A percentile compares a stretch with the other conserved stretches of the same genome.
Evolutionary conservation across 2,329 filamentous ascomycete genomes (phyloP).

Genomic region (Cadophora sp.): DNA sequence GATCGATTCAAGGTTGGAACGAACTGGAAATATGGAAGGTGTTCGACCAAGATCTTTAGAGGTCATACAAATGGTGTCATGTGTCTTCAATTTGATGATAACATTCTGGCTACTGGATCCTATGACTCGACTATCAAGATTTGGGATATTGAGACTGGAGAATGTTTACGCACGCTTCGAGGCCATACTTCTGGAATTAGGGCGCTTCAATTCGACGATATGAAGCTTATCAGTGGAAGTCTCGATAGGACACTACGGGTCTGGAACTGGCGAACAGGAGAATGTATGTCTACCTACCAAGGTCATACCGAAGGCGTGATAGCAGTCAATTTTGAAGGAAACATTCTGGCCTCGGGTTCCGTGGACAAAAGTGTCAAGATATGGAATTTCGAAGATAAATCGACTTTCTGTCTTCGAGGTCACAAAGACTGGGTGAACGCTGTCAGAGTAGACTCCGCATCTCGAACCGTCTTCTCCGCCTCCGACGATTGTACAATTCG

Average conservation of each 20-base stretch:
- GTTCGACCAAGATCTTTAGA: conserved; percentile 81
- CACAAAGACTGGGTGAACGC: conserved; percentile 97
- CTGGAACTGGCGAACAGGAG: conserved; percentile 96
- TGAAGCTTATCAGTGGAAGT: conserved; percentile 88
- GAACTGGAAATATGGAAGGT: conserved; percentile 97
- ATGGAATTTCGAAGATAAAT: conserved; percentile 88
- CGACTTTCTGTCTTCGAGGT: conserved; percentile 79
- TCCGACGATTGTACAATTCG: conserved; percentile 93
- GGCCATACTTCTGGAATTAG: conserved; percentile 87
- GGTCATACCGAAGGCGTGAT: conserved; percentile 86
- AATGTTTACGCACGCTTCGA: conserved; percentile 81
- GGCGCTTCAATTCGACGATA: conserved; percentile 91
- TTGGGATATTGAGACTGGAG: conserved; percentile 90
- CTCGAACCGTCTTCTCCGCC: conserved; percentile 87
- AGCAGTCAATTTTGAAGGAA: conserved; percentile 84
- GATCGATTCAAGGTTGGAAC: conserved; percentile 94
- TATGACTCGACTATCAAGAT: conserved; percentile 96
- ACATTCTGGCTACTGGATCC: conserved; percentile 89
- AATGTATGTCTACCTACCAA: conserved; percentile 80
- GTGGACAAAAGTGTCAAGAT: conserved; percentile 90
- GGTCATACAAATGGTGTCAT: conserved; percentile 88
- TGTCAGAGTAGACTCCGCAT: conserved; percentile 83
- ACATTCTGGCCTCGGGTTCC: conserved; percentile 85
- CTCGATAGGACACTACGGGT: conserved; percentile 88
- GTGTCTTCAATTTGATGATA: conserved; percentile 76